Conservation (phyloP, 2,329 filamentous ascomycete species). For the Penicillium sp. region DNA sequence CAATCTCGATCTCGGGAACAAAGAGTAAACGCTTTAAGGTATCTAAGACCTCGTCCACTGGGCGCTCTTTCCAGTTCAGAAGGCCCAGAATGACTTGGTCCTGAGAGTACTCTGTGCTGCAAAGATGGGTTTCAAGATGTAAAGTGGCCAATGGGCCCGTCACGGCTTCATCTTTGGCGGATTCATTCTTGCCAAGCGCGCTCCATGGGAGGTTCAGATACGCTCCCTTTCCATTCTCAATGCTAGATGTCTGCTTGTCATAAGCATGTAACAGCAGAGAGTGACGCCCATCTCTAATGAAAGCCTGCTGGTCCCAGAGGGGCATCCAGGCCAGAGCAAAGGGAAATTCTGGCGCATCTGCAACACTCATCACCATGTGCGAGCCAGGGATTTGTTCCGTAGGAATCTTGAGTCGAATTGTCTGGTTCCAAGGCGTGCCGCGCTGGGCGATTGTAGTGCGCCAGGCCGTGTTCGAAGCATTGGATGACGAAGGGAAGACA, state of each 20-base stretch:
- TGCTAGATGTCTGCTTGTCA: slow-evolving; percentile 76
- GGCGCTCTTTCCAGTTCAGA: slow-evolving; percentile 73
- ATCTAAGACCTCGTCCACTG: slow-evolving; percentile 61
- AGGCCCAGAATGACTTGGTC: slow-evolving; percentile 77
- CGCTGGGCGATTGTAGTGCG: slow-evolving; percentile 71
- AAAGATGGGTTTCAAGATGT: slow-evolving; percentile 72
- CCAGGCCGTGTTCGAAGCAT: slow-evolving; percentile 71
- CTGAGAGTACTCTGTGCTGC: slow-evolving; percentile 90
- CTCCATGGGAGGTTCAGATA: slow-evolving; percentile 81
- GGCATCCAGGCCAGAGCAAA: slow-evolving; percentile 91
- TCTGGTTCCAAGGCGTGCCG: slow-evolving; percentile 79
- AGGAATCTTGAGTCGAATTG: slow-evolving; percentile 68
- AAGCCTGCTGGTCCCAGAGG: slow-evolving; percentile 84
- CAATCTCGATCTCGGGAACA: slow-evolving; percentile 92
- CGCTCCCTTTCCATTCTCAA: slow-evolving; percentile 65
- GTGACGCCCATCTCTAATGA: slow-evolving; percentile 76
- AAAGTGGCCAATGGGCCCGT: slow-evolving; percentile 74
- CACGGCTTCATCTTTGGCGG: slow-evolving; percentile 61
- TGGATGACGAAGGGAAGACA: slow-evolving; percentile 79
- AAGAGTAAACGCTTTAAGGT: slow-evolving; percentile 78
- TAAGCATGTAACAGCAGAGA: slow-evolving; percentile 76
- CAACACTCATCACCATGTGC: slow-evolving; percentile 81
- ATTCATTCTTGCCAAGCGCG: slow-evolving; percentile 56
- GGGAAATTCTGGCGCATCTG: slow-evolving; percentile 75
- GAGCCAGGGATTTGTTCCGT: slow-evolving; percentile 70